Evolutionary conservation across 768 basidiomycete species (phyloP).

Genomic region (Tylopilus subfusipes): DNA sequence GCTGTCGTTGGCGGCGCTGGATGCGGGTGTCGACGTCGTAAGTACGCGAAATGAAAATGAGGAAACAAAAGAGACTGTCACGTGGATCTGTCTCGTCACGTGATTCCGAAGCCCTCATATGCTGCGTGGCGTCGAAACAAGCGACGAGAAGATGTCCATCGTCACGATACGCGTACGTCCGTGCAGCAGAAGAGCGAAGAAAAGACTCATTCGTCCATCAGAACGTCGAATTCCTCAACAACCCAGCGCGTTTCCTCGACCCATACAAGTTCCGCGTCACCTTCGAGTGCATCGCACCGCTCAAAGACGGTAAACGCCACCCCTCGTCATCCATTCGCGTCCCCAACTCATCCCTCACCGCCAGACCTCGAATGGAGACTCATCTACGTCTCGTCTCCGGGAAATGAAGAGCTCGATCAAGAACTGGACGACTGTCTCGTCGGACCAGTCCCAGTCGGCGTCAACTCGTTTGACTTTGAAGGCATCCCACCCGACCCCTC

Average conservation of each 20-base stretch:
- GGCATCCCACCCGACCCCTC: slow-evolving; percentile 79
- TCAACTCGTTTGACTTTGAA: slow-evolving; percentile 97
- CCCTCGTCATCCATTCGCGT: background rate
- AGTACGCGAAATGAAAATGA: slow-evolving; percentile 19
- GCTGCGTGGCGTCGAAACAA: background rate
- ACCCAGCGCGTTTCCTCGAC: slow-evolving; percentile 89
- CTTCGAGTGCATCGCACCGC: slow-evolving; percentile 91
- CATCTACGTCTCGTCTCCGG: slow-evolving; percentile 94
- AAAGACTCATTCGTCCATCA: slow-evolving; percentile 24
- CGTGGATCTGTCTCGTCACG: background rate
- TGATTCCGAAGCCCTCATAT: background rate
- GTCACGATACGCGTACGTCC: slow-evolving; percentile 62
- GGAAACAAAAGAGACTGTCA: slow-evolving; percentile 17
- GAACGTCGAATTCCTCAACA: slow-evolving; percentile 90
- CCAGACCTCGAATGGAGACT: slow-evolving; percentile 97
- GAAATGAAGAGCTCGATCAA: slow-evolving; percentile 88
- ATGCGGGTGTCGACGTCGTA: slow-evolving; percentile 14
- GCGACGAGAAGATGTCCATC: slow-evolving; percentile 54
- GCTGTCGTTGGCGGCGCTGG: slow-evolving; percentile 11
- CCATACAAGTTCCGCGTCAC: slow-evolving; percentile 92
- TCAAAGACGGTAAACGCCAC: slow-evolving; percentile 70
- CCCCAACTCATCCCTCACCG: background rate
- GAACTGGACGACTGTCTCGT: slow-evolving; percentile 98
- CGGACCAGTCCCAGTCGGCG: slow-evolving; percentile 93
- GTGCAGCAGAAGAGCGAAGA: background rate